Evolutionary conservation across 2,329 filamentous ascomycete species (phyloP), one percentile per base, ranked within the genome.

Genomic region (Fusarium protoensiforme): DNA sequence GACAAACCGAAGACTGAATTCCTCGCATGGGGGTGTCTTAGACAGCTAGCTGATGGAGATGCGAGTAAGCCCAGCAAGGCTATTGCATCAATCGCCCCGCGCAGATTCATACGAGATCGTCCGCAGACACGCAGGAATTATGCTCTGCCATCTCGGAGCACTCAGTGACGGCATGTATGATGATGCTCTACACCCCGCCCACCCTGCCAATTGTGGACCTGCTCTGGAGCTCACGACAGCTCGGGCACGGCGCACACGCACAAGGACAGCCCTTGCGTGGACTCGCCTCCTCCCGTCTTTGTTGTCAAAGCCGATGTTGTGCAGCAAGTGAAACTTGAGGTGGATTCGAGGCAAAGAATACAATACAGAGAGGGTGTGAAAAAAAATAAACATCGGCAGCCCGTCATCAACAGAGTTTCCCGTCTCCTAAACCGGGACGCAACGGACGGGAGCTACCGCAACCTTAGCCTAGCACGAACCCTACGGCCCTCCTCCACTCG

Each of bases 241-340:
- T 36, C 33, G 56, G 31, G 20, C 29, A 22, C 29, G 11, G 48
- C 53, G 20, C 48, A 59, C 56, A 36, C 39, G 54, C 61, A 41
- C 64, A 70, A 29, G 69, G 69, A 62, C 20, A 67, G 63, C 60
- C 67, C 67, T 64, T 70, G 69, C 64, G 53, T 62, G 33, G 36
- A 24, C 43, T 48, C 20, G 54, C 43, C 36, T 65, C 58, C 58
- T 53, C 48, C 48, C 48, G 48, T 33, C 58, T 27, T 35, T 35
- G 22, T 61, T 51, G 59, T n/a, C 33, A 60, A 58, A 20, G 43
- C 22, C 36, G 41, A 61, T 65, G 57, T 54, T 31, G 35, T 54
- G 43, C 63, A 65, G 43, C 43, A 35, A 22, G n/a, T 64, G 61
- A 64, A 58, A 46, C 51, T 36, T 51, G 33, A 13, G 38, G 29